A percentile compares a stretch with the other conserved stretches of the same genome.
These are phyloP conservation scores for Themeda triandra DNA, from an alignment of 176 grass and related monocot genomes.

Conservation along the genomic window DNA sequence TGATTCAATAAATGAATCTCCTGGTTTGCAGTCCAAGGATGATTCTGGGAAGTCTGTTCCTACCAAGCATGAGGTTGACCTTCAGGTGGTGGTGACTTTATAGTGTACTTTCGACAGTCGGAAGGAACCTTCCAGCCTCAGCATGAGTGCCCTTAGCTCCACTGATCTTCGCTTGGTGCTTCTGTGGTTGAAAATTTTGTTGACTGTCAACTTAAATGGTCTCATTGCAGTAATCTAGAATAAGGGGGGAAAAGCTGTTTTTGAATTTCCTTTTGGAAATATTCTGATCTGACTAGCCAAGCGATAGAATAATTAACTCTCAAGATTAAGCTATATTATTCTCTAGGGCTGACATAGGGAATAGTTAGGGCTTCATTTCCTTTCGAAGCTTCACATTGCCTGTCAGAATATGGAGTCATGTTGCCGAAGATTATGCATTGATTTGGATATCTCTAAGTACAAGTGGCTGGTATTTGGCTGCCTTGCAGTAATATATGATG, in stretches of 20 bases:
- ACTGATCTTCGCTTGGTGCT: conserved; percentile 2
- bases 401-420: conserved; percentile 12
- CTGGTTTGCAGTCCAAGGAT: conserved; percentile 31
- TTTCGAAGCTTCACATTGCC: neutral
- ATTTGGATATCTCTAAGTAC: conserved; percentile 19
- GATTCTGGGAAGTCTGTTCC: conserved; percentile 25
- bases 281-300: conserved; percentile 20
- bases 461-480: conserved; percentile 26
- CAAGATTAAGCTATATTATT: conserved; percentile 27
- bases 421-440: conserved; percentile 15
- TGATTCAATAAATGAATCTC: conserved; percentile 35
- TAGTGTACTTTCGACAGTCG: conserved; percentile 5
- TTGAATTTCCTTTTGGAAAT: conserved; percentile 26
- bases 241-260: neutral
- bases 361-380: conserved; percentile 2
- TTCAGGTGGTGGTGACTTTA: conserved; percentile 41
- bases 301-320: conserved; percentile 25
- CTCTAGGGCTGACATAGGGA: conserved; percentile 34
- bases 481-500: neutral
- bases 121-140: conserved; percentile 18
- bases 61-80: conserved; percentile 41
- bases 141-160: conserved; percentile 1
- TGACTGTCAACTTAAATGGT: conserved; percentile 1
- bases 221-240: conserved; percentile 26
- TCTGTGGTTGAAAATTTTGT: conserved; percentile 19